Base-by-base conservation (phyloP, 495 filamentous ascomycete genomes). In the Acidiella bohemica region DNA sequence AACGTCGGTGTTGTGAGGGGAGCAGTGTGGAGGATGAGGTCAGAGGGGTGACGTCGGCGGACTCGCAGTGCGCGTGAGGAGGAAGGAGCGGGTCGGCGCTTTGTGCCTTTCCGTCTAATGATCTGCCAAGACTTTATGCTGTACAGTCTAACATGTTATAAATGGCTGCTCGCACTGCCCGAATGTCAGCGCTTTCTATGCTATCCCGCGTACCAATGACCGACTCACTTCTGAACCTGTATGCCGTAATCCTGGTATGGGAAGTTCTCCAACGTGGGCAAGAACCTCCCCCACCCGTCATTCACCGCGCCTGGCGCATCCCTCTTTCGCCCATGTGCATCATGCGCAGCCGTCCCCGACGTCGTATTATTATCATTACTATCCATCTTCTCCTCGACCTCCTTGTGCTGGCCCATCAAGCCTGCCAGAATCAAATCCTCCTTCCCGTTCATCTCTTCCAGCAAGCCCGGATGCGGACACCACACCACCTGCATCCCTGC, bases 401-500 rank as follows among this genome's bases (percentile, higher is more conserved):
- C 66, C 27, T 71, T 67, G 51, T 72, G 66, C 58, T 79, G 70
- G 0, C 76, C 82, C 30, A 78, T 86, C 38, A 78, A 59, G 0
- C 84, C 88, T 0, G 90, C 92, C 12, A 99, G 64, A 5, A 99
- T 85, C 58, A 84, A 73, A 32, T 65, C 67, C 61, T 93, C 85
- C 29, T 77, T 69, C 3, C 84, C 87, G 27, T 59, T 61, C 53
- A 80, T 92, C 55, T 81, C 76, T 50, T 72, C 67, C 63, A 81
- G 63, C 19, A 99, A 59, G 56, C 74, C 82, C 2, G 75, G 71
- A 66, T 96, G 87, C 5, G 90, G 90, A 47, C 75, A 78, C 90
- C 90, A 99, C 1, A 93, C 66, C 7, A 94, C 90, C 45, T 84
- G 71, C 92, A 96, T 96, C 0, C 92, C 92, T 0, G 92, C 90